Evolutionary conservation across 805 yeast species (phyloP), one percentile per base, ranked within the genome.

Genomic region (Hemisphaericaspora nanyangensis): DNA sequence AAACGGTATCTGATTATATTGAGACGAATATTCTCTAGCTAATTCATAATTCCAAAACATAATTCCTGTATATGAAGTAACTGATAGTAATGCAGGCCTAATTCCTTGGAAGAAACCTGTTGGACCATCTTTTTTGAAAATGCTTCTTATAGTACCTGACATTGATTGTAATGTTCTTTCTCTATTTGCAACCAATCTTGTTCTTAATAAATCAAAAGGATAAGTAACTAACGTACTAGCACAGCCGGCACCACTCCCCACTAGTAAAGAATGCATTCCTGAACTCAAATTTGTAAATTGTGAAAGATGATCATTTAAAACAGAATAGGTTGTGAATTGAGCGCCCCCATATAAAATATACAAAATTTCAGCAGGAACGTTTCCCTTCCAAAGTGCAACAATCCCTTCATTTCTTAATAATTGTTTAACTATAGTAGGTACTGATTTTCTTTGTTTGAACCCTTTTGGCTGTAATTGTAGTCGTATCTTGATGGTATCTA

Each of bases 341-440:
- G 77, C 64, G 0, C 86, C 86, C 10, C 98, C 96, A 52, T 91
- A 93, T 8, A 85, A 48, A 11, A 91, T 65, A 53, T 93, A 93
- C 79, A 93, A 76, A 28, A 80, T 58, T 46, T 88, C 88, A 0
- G 98, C 99, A 0, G 99, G 95, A 0, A 87, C 72, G 55, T 93
- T 93, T 0, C 99, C 99, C 57, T 89, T 90, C 98, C 98, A 93
- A n/a, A 91, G 68, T 0, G 88, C 91, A 11, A 59, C 44, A 0
- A 82, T 30, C 1, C 95, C 95, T 58, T 91, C 98, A 25, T 77
- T 69, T 15, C 58, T 55, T 1, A 73, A 45, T 1, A 88, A 72
- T 1, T 65, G 57, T 11, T 44, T 45, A 34, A 77, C 56, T 0
- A 81, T 67, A 15, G 56, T 40, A 3, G 50, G 24, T 3, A 68